Base-by-base conservation (phyloP, 805 yeast species). In the Candida chilensis region DNA sequence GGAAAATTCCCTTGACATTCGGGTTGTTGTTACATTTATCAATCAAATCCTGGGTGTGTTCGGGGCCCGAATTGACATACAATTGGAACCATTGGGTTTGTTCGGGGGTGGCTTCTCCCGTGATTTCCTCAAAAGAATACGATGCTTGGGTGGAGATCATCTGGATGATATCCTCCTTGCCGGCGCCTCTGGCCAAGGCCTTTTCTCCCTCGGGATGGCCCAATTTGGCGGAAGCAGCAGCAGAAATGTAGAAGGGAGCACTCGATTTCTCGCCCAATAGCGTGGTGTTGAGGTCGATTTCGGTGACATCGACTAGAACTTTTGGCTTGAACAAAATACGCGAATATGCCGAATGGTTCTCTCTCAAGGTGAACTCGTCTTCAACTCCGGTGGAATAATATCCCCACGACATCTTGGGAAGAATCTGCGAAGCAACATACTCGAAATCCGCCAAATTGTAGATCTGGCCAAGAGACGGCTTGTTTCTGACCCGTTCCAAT, bases 341-440 rank as follows among this genome's bases (percentile, higher is more conserved):
- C 22, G 48, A 42, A 40, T 47, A 71, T 11, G 68, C 62, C 24
- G 49, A 38, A 32, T 57, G 60, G 41, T 71, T 71, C 38, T 62
- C 66, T 29, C 58, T 38, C 32, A 67, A 44, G 1, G 74, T 50
- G 25, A 62, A 45, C 40, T 68, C 66, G 45, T 71, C 76, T 31
- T 67, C 71, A 16, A 71, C 52, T 5, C 71, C 76, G 5, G 74
- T 65, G 2, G 61, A 53, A 35, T 50, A 64, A 41, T 66, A 71
- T 12, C 57, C 53, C 56, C 59, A 63, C 1, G 67, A 59, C 5
- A 45, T 38, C 5, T 36, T 40, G 4, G 63, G 46, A 14, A 63
- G 37, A 4, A 47, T 42, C 27, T 56, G 37, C 25, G 44, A 41
- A 6, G 71, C 67, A n/a, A 61, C 44, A 17, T 37, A 44, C 35